Evolutionary conservation across 2,329 filamentous ascomycete genomes (phyloP).

Genomic region (Cercospora citrullina): DNA sequence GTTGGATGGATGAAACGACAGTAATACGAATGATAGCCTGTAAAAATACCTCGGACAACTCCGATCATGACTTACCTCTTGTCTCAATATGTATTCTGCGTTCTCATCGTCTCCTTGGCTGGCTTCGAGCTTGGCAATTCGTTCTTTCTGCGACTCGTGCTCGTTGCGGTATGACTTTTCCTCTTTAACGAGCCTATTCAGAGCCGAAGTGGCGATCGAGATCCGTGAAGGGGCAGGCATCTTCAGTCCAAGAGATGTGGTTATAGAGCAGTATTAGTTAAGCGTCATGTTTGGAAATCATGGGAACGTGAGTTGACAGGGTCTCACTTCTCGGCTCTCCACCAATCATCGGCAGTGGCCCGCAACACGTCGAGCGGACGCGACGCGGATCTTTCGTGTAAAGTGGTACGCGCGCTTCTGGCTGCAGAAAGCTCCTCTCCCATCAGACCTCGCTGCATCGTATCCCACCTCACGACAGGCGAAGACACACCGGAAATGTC

Average conservation of each 20-base stretch:
- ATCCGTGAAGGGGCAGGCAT: conserved; percentile 80
- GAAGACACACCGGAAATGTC: conserved; percentile 53
- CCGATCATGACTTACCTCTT: conserved; percentile 65
- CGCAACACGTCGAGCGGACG: not conserved
- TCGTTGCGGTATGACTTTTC: conserved; percentile 89
- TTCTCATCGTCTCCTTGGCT: conserved; percentile 63
- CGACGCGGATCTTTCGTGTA: conserved; percentile 5
- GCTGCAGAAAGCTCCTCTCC: conserved; percentile 5
- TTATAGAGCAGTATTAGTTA: not conserved
- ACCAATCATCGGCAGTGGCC: conserved; percentile 3
- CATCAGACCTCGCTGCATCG: not conserved
- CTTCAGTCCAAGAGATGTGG: conserved; percentile 16
- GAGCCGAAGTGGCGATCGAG: conserved; percentile 74
- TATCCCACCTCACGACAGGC: conserved; percentile 7
- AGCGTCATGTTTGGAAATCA: conserved; percentile 12
- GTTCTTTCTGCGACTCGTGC: conserved; percentile 69
- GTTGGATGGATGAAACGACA: not conserved
- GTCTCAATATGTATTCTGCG: conserved; percentile 74
- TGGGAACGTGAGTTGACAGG: not conserved
- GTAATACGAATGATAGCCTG: conserved; percentile 10
- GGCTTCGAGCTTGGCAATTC: conserved; percentile 63
- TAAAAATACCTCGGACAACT: not conserved
- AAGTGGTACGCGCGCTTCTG: conserved; percentile 8
- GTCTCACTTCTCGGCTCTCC: not conserved
- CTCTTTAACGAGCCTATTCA: conserved; percentile 86